Conservation (phyloP, 352 stramenopile genomes). For the Globisporangium carolinianum region DNA sequence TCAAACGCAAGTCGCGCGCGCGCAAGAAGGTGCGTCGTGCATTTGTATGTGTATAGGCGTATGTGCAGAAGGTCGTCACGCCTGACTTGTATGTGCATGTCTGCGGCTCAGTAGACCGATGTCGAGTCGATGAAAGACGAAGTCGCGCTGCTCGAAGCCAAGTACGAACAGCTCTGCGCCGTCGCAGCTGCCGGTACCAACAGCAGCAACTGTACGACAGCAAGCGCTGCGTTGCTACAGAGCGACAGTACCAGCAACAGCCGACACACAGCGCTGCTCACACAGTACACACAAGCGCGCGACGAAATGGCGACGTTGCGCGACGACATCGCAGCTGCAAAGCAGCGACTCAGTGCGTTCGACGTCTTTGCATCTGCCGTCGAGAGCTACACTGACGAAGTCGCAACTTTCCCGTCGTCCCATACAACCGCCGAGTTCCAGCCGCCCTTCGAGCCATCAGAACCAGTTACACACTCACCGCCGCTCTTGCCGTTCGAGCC, state of each 20-base stretch:
- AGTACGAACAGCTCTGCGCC: constrained; percentile 20
- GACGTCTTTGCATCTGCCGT: constrained; percentile 35
- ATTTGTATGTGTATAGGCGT: not conserved
- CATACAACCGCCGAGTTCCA: no score
- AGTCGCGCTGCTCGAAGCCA: constrained; percentile 22
- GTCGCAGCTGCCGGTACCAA: constrained; percentile 4
- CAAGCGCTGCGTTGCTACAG: no score
- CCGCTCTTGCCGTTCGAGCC: constrained; percentile 5
- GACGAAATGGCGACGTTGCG: constrained; percentile 27
- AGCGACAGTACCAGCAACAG: not conserved
- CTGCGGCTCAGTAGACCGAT: constrained; percentile 18
- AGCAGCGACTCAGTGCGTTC: constrained; percentile 28
- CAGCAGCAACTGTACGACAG: no score
- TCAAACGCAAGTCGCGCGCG: constrained; percentile 15
- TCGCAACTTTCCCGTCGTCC: constrained; percentile 6
- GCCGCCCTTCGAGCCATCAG: no score
- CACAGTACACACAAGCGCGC: constrained; percentile 24
- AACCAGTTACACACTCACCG: not conserved
- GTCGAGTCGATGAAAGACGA: constrained; percentile 37
- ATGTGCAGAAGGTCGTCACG: not conserved
- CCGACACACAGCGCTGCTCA: constrained; percentile 5
- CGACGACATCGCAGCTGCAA: constrained; percentile 23
- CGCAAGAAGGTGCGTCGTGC: constrained; percentile 9
- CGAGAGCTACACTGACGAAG: constrained; percentile 24
- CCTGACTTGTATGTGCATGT: not conserved